Base-by-base conservation (phyloP, 805 yeast genomes). In the Metschnikowia kofuensis region DNA sequence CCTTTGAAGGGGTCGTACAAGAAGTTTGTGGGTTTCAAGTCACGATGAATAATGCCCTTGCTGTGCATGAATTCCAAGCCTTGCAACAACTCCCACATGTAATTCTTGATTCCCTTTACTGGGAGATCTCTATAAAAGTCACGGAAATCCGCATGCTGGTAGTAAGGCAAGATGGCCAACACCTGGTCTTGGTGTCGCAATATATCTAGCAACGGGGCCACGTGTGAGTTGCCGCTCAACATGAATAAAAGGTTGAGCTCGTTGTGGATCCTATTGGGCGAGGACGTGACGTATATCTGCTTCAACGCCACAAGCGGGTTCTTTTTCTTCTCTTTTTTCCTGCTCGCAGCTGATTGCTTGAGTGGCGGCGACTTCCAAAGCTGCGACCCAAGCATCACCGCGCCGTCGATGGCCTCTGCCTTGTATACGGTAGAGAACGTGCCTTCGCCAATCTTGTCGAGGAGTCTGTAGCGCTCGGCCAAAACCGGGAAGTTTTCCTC, bases 201-300 rank as follows among this genome's bases (percentile, higher is more conserved):
- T 0, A 96, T 96, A 58, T 95, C 97, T 40, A 92, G 77, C 45
- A 94, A 70, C 1, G 97, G 96, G 0, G 96, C 96, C 30, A 94
- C 89, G 53, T 84, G 81, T 0, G 79, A 74, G 53, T 85, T 82
- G 0, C 88, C 88, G 7, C 84, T 76, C 44, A 89, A 66, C 52
- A 77, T 78, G 62, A 86, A 85, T 31, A 94, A 74, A 41, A 94
- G 70, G 54, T 85, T 85, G 54, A 94, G 77, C 66, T 94, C 99
- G 64, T 91, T 91, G 58, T 80, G 83, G 39, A 94, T 92, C 66
- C 99, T 78, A 53, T 82, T 84, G 0, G 98, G 97, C 7, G 97
- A 89, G 1, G 97, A 88, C 0, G 99, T 94, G 16, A 91, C 98
- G 65, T 92, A 91, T 41, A 94, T 89, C 60, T 94, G 82, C 64